These are phyloP conservation scores for Wallacemonas sp. DNA, from an alignment of 208 protist species.

Conservation along the genomic window DNA sequence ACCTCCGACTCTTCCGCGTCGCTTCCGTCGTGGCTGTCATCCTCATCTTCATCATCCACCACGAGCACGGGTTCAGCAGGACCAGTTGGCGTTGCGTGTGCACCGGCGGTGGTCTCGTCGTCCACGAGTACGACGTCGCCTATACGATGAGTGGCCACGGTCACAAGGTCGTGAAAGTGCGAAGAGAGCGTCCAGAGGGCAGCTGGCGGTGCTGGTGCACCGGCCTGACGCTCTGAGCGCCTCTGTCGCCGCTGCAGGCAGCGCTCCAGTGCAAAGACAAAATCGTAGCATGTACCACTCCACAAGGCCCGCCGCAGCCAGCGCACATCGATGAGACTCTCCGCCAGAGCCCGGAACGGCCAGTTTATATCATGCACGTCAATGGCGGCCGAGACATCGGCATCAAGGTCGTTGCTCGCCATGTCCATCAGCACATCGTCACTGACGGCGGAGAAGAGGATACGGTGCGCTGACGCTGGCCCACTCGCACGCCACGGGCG, in stretches of 20 bases:
- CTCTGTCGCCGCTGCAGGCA: conserved; percentile 37
- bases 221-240: conserved; percentile 18
- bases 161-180: conserved; percentile 66
- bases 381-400: conserved; percentile 45
- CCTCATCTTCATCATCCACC: conserved; percentile 24
- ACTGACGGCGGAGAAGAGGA: conserved; percentile 39
- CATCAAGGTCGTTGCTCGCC: conserved; percentile 52
- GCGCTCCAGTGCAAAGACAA: conserved; percentile 55
- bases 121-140: conserved; percentile 27
- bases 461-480: conserved; percentile 24
- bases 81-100: neutral
- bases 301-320: conserved; percentile 54
- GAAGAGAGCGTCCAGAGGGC: conserved; percentile 82
- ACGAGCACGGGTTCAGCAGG: conserved; percentile 20
- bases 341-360: conserved; percentile 48
- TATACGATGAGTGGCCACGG: conserved; percentile 72
- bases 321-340: conserved; percentile 79
- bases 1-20: conserved; percentile 29
- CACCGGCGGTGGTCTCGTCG: neutral
- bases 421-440: conserved; percentile 33
- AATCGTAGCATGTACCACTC: conserved; percentile 39
- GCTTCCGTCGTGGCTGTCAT: conserved; percentile 1
- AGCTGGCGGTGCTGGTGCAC: conserved; percentile 30
- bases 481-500: conserved; percentile 30
- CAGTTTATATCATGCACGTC: conserved; percentile 50